Conservation (phyloP, 768 basidiomycete species). For the Leccinum fibrillosum region DNA sequence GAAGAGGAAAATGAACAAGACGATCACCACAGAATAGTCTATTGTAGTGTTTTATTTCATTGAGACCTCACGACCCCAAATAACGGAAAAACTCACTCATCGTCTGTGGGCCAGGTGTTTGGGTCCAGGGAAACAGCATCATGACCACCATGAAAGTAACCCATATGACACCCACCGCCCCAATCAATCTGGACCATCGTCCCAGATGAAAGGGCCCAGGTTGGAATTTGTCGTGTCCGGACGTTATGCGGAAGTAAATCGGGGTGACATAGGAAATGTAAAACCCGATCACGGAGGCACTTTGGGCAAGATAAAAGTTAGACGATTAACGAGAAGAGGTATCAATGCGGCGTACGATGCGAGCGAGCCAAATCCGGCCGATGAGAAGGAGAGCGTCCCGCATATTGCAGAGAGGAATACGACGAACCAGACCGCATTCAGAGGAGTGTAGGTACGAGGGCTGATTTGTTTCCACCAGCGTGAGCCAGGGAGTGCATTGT, state of each 20-base stretch:
- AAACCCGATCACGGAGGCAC: slow-evolving; percentile 33
- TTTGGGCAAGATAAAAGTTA: not conserved
- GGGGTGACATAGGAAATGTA: slow-evolving; percentile 39
- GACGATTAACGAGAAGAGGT: not conserved
- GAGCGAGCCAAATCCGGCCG: slow-evolving; percentile 32
- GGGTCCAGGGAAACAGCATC: slow-evolving; percentile 31
- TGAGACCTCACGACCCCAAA: not conserved
- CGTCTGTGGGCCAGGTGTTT: slow-evolving; percentile 16
- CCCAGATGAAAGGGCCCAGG: slow-evolving; percentile 35
- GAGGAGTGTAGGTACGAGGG: slow-evolving; percentile 31
- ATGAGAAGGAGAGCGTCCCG: slow-evolving; percentile 32
- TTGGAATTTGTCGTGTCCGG: slow-evolving; percentile 29
- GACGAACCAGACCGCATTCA: slow-evolving; percentile 39
- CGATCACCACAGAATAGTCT: slow-evolving; percentile 28
- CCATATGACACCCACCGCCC: slow-evolving; percentile 29
- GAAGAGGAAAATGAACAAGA: slow-evolving; percentile 29
- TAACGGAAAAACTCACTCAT: slow-evolving; percentile 33
- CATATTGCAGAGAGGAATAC: slow-evolving; percentile 29
- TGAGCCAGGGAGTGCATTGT: slow-evolving; percentile 38
- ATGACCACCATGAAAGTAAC: slow-evolving; percentile 33
- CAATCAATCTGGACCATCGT: slow-evolving; percentile 29
- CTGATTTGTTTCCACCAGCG: slow-evolving; percentile 36
- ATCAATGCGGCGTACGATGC: slow-evolving; percentile 30
- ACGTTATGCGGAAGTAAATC: slow-evolving; percentile 35
- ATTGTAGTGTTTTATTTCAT: not conserved